phyloP scores from a whole-genome alignment of 2,329 filamentous ascomycete species.

The Neopestalotiopsis sp. region DNA sequence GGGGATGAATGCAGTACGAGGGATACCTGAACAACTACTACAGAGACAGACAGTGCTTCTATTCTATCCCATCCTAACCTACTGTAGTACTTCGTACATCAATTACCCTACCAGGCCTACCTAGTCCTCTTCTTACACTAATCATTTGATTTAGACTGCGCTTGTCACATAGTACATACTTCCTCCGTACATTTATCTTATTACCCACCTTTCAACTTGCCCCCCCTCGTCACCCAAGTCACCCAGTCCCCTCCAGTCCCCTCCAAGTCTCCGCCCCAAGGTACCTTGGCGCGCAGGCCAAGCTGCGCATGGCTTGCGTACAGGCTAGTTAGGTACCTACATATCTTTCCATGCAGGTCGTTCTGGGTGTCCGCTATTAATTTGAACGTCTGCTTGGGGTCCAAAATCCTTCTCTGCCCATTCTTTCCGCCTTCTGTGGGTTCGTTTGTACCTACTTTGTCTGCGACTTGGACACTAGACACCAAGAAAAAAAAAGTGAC shows the following conservation, averaged over 20 bases:
- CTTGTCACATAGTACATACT: not conserved
- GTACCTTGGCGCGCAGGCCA: not conserved
- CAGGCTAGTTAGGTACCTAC: not conserved
- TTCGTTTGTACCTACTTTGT: constrained; percentile 11
- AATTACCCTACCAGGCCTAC: too few relatives aligned
- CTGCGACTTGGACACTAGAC: not conserved
- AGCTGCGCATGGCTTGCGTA: not conserved
- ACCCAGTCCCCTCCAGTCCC: too few relatives aligned
- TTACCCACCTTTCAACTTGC: not conserved
- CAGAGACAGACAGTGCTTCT: too few relatives aligned
- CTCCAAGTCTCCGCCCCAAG: not conserved
- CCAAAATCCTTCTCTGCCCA: constrained; percentile 19
- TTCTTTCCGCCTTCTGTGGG: constrained; percentile 16
- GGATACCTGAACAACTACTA: too few relatives aligned
- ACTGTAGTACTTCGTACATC: too few relatives aligned
- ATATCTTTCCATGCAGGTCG: not conserved
- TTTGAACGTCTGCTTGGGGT: constrained; percentile 17
- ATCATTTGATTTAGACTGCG: not conserved
- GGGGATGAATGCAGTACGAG: not conserved
- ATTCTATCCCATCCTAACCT: too few relatives aligned
- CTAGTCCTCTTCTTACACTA: not conserved
- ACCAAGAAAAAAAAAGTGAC: not conserved
- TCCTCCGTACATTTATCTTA: not conserved
- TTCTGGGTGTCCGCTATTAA: constrained; percentile 15
- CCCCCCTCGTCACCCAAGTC: not conserved